These are phyloP conservation scores for Castanopsis chinensis DNA, from an alignment of 306 rosid genomes.

Conservation along the genomic window DNA sequence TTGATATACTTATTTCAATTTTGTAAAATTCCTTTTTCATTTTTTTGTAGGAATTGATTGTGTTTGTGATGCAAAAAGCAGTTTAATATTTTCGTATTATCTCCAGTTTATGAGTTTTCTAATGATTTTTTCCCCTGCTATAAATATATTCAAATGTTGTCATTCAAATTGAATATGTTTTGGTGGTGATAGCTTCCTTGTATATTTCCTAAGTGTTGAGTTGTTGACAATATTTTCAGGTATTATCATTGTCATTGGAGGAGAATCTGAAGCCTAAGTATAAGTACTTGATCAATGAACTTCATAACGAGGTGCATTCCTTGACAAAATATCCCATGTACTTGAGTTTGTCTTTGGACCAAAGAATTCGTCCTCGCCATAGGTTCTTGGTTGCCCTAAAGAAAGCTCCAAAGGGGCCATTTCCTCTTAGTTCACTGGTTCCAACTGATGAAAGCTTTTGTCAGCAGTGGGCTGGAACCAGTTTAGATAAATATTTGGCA, in stretches of 20 bases:
- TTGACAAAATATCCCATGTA: conserved; percentile 96
- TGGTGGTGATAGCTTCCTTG: background rate
- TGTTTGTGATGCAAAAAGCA: background rate
- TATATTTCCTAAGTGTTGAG: conserved; percentile 6
- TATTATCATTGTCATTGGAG: conserved; percentile 85
- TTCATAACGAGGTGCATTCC: conserved; percentile 77
- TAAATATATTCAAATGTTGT: background rate
- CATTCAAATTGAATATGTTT: conserved; percentile 11
- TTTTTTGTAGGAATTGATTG: background rate
- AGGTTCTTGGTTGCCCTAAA: conserved; percentile 81
- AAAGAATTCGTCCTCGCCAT: conserved; percentile 99
- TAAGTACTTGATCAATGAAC: conserved; percentile 88
- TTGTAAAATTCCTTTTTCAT: background rate
- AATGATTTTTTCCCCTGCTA: background rate
- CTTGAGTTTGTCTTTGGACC: conserved; percentile 90
- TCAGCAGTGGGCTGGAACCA: conserved; percentile 91
- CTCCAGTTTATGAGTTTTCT: background rate
- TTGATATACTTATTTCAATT: conserved; percentile 3
- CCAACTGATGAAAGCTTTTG: conserved; percentile 94
- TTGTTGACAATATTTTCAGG: conserved; percentile 48
- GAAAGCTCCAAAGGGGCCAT: conserved; percentile 98
- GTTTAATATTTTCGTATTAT: background rate
- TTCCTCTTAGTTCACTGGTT: conserved; percentile 83
- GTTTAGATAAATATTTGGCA: conserved; percentile 77
- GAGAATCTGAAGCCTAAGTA: conserved; percentile 94